These are phyloP conservation scores for Crassisporium funariophilum DNA, from an alignment of 768 basidiomycete species.

Conservation along the genomic window DNA sequence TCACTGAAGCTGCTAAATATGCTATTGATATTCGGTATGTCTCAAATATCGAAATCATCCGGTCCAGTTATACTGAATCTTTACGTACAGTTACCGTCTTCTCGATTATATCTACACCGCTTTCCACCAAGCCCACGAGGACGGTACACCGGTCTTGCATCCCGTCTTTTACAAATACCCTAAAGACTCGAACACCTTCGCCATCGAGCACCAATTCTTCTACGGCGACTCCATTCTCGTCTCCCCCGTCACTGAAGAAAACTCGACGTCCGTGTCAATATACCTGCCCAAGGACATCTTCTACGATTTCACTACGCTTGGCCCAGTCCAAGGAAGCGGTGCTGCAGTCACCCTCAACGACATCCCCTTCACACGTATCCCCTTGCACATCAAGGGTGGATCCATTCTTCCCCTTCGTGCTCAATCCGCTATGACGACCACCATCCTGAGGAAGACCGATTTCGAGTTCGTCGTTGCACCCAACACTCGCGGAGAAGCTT, in stretches of 20 bases:
- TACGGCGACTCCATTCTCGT: constrained; percentile 69
- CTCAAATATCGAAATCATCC: not conserved
- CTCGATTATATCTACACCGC: constrained; percentile 75
- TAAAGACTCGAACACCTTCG: constrained; percentile 56
- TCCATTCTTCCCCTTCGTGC: constrained; percentile 58
- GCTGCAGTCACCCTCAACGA: constrained; percentile 44
- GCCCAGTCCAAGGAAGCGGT: constrained; percentile 51
- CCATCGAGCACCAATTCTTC: constrained; percentile 70
- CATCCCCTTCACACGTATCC: constrained; percentile 59
- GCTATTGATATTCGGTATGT: constrained; percentile 62
- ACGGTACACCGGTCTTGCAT: constrained; percentile 67
- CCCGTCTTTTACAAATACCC: constrained; percentile 73
- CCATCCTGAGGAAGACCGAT: constrained; percentile 50
- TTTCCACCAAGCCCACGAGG: constrained; percentile 56
- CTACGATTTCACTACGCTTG: constrained; percentile 61
- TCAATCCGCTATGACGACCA: constrained; percentile 61
- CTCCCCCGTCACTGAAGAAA: constrained; percentile 65
- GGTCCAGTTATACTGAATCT: not conserved
- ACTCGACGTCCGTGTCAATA: constrained; percentile 56
- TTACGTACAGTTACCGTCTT: constrained; percentile 54
- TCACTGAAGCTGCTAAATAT: constrained; percentile 59
- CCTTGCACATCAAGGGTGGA: constrained; percentile 64
- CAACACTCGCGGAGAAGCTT: constrained; percentile 48
- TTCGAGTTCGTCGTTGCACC: constrained; percentile 70
- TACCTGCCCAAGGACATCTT: constrained; percentile 68